Conservation (phyloP, 2,329 filamentous ascomycete genomes). For the Alternaria gaisen region DNA sequence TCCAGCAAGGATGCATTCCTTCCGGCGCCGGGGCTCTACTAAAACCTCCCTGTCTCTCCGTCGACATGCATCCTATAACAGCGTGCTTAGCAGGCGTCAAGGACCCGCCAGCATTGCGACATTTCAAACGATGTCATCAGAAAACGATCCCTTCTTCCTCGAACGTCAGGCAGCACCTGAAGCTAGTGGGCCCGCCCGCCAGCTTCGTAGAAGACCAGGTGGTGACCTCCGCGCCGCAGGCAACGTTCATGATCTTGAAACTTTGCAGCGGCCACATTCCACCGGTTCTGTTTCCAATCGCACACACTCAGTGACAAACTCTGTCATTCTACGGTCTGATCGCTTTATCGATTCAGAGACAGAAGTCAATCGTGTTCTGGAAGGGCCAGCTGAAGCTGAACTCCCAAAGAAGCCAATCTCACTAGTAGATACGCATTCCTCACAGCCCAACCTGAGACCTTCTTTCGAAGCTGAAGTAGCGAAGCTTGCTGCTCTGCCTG, state of each 20-base stretch:
- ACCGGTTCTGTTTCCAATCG: slow-evolving; percentile 58
- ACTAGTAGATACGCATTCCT: slow-evolving; percentile 62
- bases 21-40: slow-evolving; percentile 45
- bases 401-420: slow-evolving; percentile 47
- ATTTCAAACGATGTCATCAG: slow-evolving; percentile 52
- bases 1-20: slow-evolving; percentile 46
- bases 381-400: slow-evolving; percentile 22
- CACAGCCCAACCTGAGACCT: slow-evolving; percentile 63
- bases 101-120: slow-evolving; percentile 70
- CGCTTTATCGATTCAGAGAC: slow-evolving; percentile 33
- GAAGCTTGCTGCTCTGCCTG: slow-evolving; percentile 85
- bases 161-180: slow-evolving; percentile 42
- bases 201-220: slow-evolving; percentile 58
- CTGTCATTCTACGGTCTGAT: slow-evolving; percentile 47
- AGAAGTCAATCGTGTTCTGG: slow-evolving; percentile 15
- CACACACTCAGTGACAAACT: slow-evolving; percentile 52
- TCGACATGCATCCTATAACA: slow-evolving; percentile 69
- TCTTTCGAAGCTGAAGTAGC: slow-evolving; percentile 92
- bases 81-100: slow-evolving; percentile 60
- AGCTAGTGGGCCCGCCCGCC: slow-evolving; percentile 40
- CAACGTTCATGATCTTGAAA: slow-evolving; percentile 58
- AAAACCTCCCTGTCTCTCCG: slow-evolving; percentile 54
- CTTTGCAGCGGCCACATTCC: slow-evolving; percentile 56
- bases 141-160: slow-evolving; percentile 52
- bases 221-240: slow-evolving; percentile 58